phyloP scores from a whole-genome alignment of 495 filamentous ascomycete genomes.

The Letharia lupina region DNA sequence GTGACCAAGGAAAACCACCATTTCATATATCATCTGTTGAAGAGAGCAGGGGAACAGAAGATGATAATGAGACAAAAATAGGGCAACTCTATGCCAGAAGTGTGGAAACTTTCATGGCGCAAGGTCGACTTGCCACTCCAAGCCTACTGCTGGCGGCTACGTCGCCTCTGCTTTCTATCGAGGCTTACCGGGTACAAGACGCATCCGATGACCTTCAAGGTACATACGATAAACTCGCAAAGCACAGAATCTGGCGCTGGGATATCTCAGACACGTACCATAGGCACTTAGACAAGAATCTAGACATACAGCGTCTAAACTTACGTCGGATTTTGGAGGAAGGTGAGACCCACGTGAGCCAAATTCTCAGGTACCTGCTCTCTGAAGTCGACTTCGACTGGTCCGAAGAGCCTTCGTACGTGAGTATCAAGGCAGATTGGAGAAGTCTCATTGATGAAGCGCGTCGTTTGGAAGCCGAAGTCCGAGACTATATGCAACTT shows the following conservation, averaged over 20 bases:
- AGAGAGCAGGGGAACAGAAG: background rate
- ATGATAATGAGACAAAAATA: background rate
- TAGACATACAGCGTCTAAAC: background rate
- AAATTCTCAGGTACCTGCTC: background rate
- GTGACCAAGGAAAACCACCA: background rate
- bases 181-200: background rate
- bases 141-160: background rate
- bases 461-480: slow-evolving; percentile 3
- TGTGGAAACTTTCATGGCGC: background rate
- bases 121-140: background rate
- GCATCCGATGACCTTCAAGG: background rate
- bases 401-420: background rate
- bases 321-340: background rate
- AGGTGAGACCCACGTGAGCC: background rate
- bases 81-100: background rate
- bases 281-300: background rate
- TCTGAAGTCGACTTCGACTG: background rate
- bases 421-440: background rate
- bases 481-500: slow-evolving; percentile 1
- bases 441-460: background rate
- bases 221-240: background rate
- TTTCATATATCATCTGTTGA: too few species aligned
- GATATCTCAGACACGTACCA: too few species aligned
- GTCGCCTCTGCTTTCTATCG: background rate
- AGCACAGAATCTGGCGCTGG: background rate